A percentile compares a stretch with the other conserved stretches of the same genome.
These are phyloP conservation scores for Rhododendron molle DNA, from an alignment of 148 eudicot species.

Conservation along the genomic window DNA sequence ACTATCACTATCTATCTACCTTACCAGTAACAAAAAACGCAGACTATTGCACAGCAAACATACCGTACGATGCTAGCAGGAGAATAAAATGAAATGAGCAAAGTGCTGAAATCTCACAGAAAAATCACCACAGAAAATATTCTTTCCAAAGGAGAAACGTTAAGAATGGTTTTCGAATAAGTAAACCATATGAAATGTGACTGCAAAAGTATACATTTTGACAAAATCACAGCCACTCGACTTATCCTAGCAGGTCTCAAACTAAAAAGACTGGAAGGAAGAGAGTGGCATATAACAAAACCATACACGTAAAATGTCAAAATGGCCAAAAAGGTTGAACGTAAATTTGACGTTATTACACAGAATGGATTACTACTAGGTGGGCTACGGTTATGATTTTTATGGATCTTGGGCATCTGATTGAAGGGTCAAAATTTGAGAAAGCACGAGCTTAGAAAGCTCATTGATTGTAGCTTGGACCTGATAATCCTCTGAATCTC, in stretches of 20 bases:
- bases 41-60: background rate
- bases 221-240: background rate
- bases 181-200: background rate
- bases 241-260: background rate
- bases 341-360: background rate
- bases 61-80: background rate
- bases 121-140: background rate
- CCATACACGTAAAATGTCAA: background rate
- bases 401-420: conserved; percentile 44
- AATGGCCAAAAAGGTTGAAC: background rate
- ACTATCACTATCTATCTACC: background rate
- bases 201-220: background rate
- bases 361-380: background rate
- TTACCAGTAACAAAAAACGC: background rate
- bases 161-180: background rate
- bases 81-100: background rate
- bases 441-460: conserved; percentile 63
- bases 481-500: conserved; percentile 48
- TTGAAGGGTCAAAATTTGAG: conserved; percentile 62
- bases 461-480: conserved; percentile 65
- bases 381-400: background rate
- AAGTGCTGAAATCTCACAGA: background rate
- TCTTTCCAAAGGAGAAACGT: background rate
- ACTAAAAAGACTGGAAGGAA: background rate
- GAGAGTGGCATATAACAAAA: background rate